phyloP scores from a whole-genome alignment of 257 asterid species.

The Lycium barbarum region DNA sequence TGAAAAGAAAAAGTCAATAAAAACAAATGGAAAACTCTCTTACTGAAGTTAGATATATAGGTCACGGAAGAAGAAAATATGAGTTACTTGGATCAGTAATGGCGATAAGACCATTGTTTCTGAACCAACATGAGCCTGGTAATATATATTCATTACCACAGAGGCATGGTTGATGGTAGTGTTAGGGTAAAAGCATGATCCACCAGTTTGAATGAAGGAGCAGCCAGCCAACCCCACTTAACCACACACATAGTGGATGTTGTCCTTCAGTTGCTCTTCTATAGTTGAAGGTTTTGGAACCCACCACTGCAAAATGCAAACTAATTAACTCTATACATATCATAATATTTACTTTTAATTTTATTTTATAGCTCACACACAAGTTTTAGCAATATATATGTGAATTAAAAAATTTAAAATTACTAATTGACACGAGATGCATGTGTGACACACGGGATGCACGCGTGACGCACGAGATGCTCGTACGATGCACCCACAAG shows the following conservation, averaged over 20 bases:
- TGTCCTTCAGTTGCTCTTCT: slow-evolving; percentile 15
- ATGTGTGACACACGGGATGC: too few relatives aligned
- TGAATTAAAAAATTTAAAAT: too few relatives aligned
- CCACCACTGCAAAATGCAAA: background rate
- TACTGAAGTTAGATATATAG: too few relatives aligned
- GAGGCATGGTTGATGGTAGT: slow-evolving; percentile 22
- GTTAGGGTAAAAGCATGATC: slow-evolving; percentile 1
- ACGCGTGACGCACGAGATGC: too few relatives aligned
- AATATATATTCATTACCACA: slow-evolving; percentile 9
- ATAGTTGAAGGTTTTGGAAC: slow-evolving; percentile 27
- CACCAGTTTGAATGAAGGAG: background rate
- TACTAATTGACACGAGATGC: too few relatives aligned
- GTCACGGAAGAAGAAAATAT: too few relatives aligned
- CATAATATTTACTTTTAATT: too few relatives aligned
- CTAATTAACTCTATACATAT: background rate
- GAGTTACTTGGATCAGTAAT: background rate
- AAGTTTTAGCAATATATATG: too few relatives aligned
- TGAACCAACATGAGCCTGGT: background rate
- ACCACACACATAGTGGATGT: slow-evolving; percentile 28
- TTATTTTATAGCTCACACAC: too few relatives aligned
- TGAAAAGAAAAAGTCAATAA: too few relatives aligned
- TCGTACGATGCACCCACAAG: too few relatives aligned
- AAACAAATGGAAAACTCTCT: too few relatives aligned
- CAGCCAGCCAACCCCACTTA: slow-evolving; percentile 4
- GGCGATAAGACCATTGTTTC: background rate